Base-by-base conservation (phyloP, 2,329 filamentous ascomycete species). In the Cladosporium velox region DNA sequence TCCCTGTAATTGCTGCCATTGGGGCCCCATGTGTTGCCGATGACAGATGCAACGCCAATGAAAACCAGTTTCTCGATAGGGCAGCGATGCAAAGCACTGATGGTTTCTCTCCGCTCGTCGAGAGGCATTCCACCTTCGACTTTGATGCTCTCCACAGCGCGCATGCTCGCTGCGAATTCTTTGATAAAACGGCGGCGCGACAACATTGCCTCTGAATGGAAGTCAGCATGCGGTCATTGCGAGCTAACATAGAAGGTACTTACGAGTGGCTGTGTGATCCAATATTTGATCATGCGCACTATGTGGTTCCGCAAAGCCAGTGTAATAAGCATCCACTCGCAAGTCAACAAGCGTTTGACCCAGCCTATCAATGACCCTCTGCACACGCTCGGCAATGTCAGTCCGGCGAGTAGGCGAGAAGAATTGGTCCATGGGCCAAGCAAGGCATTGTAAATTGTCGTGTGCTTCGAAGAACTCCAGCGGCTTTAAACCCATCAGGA, bases 401-500 rank as follows among this genome's bases (percentile, higher is more conserved):
- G 14, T 14, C 6, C 18, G 28, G 8, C 14, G 44, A 2, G 18
- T 18, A 7, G 18, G n/a, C 10, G 73, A 74, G 68, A 81, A 83
- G 72, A 83, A 80, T n/a, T 74, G 74, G 54, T 80, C 78, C 67
- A 82, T 76, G 0, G 81, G 81, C 81, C 81, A 83, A 4, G 78
- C 79, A 15, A 83, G 73, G 60, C 79, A 82, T 59, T 79, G 73
- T 14, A 83, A 71, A 24, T 79, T 79, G 0, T 73, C 70, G 64
- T 83, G 81, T 12, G 75, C 74, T 68, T 83, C 81, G 68, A 83
- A 72, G 61, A 83, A 83, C 0, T 71, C 71, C 2, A 83, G 67
- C 49, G 44, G 64, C 58, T 60, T 64, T 24, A 59, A 44, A 15
- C 65, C 64, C 26, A 54, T 35, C 14, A 51, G 52, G 30, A 59